Evolutionary conservation across 164 flowering plant genomes (phyloP).

Genomic region (Houttuynia cordata): DNA sequence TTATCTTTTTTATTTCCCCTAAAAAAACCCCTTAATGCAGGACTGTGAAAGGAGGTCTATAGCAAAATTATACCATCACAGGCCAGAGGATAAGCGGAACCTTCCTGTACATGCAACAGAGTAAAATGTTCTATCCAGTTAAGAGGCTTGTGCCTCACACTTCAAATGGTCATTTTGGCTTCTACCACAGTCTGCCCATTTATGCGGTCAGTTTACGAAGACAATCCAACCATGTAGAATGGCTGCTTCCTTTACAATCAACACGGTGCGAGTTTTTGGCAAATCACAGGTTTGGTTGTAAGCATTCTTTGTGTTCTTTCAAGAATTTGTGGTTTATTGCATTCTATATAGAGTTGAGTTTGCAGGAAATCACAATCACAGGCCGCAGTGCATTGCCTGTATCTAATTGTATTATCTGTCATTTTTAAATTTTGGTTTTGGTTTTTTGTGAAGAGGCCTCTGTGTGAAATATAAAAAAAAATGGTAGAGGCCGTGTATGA

Average conservation of each 20-base stretch:
- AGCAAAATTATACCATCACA: constrained; percentile 71
- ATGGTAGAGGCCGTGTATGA: no score
- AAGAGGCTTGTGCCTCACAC: background rate
- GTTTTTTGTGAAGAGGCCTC: background rate
- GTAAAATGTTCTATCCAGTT: constrained; percentile 3
- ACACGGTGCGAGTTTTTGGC: background rate
- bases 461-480: no score
- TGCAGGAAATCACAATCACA: background rate
- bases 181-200: background rate
- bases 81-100: constrained; percentile 54
- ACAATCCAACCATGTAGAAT: background rate
- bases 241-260: background rate
- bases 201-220: background rate
- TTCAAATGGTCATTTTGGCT: background rate
- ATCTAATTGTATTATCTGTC: background rate
- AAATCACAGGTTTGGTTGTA: background rate
- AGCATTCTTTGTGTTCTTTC: background rate
- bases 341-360: background rate
- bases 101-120: constrained; percentile 19
- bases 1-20: background rate
- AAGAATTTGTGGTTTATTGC: background rate
- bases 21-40: constrained; percentile 33
- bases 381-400: background rate
- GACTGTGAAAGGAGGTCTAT: constrained; percentile 81
- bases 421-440: background rate